Evolutionary conservation across 2,329 filamentous ascomycete genomes (phyloP), one percentile per base, ranked within the genome.

Genomic region (Fonsecaea monophora): DNA sequence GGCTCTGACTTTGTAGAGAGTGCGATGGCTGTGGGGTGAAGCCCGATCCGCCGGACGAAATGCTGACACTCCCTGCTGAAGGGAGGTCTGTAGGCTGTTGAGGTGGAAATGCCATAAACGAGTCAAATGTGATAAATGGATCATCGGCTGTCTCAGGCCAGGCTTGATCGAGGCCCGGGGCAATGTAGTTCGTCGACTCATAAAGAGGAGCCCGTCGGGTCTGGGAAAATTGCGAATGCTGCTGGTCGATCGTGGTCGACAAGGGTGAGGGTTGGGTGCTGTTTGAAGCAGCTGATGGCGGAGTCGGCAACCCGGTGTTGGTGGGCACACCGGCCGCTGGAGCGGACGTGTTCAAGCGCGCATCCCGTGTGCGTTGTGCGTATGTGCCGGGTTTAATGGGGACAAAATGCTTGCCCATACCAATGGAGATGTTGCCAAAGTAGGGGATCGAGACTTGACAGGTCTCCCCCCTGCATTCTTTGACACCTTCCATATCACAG

Each of bases 381-480:
- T 72, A 73, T 37, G 69, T 71, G 2, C 70, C 71, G 30, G 66
- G 64, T 54, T 69, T 71, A 30, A 67, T 66, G 15, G 72, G 70
- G 12, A 71, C 68, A 37, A 77, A 75, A 10, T 77, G 77, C 40
- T 75, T 75, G 37, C 78, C 77, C 4, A 74, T 72, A 6, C 76
- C 75, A 7, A 81, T 74, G 8, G 75, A 75, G 38, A 81, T 77
- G 9, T 77, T 82, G 25, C 84, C 79, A 74, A 82, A 82, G 65
- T 80, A 82, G 2, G 81, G 81, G 25, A 83, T 78, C 4, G 78
- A 77, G 18, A 81, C 77, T 70, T 80, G 79, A 68, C 77, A 81
- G 4, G 70, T 74, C 7, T 70, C 63, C 30, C 65, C 61, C 37
- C 54, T 55, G 32, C 60, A 62, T 63, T 60, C 32, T 54, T 60